A percentile compares a stretch with the other conserved stretches of the same genome.
These are phyloP conservation scores for Apiospora phragmitis DNA, from an alignment of 2,329 filamentous ascomycete genomes.

Conservation along the genomic window DNA sequence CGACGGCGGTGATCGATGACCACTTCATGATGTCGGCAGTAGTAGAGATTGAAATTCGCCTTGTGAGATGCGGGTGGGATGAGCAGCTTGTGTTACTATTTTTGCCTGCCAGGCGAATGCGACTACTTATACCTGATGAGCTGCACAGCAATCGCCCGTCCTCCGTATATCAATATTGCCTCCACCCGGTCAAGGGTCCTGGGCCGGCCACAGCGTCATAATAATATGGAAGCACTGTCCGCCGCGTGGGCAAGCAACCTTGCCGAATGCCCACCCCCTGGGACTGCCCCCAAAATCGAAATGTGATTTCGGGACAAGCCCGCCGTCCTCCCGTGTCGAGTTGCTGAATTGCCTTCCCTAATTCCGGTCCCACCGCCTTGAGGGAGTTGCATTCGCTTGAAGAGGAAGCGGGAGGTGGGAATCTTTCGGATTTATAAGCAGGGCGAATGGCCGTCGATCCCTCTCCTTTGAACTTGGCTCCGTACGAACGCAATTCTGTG, in stretches of 20 bases:
- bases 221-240: not conserved
- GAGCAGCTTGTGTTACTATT: not conserved
- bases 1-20: constrained; percentile 22
- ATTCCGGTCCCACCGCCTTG: not conserved
- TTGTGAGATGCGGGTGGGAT: not conserved
- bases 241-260: not conserved
- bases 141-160: not conserved
- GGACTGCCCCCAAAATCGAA: not conserved
- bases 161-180: not conserved
- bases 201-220: not conserved
- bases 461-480: not conserved
- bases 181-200: not conserved
- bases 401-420: not conserved
- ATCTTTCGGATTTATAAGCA: not conserved
- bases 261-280: not conserved
- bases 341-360: not conserved
- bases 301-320: not conserved
- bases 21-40: constrained; percentile 32
- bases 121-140: not conserved
- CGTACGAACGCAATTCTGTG: not conserved
- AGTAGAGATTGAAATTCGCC: not conserved
- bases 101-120: not conserved
- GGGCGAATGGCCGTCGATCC: not conserved
- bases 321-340: not conserved
- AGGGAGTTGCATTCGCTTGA: not conserved